Conservation (phyloP, 2,329 filamentous ascomycete genomes). For the Didymella lethalis region DNA sequence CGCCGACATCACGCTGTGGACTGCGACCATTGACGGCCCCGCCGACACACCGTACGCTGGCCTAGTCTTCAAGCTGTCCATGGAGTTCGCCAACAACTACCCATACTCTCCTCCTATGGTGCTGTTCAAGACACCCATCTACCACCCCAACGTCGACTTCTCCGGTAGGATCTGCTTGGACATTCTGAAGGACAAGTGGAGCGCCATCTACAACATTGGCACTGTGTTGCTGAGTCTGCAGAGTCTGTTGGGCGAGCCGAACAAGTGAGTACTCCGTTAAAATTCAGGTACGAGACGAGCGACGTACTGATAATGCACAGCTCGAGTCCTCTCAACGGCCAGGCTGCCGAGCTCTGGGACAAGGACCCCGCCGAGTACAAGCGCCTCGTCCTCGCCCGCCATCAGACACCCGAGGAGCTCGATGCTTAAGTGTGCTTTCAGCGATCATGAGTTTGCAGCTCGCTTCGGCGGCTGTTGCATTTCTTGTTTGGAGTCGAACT, state of each 20-base stretch:
- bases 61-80: constrained; percentile 89
- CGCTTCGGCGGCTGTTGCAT: constrained; percentile 1
- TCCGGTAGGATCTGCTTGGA: constrained; percentile 96
- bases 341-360: constrained; percentile 96
- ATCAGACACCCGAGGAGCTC: constrained; percentile 60
- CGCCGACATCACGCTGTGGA: constrained; percentile 86
- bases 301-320: constrained; percentile 57
- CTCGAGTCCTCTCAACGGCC: constrained; percentile 91
- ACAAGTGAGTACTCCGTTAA: constrained; percentile 75
- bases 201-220: constrained; percentile 94
- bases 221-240: constrained; percentile 92
- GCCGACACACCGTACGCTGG: constrained; percentile 89
- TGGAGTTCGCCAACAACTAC: constrained; percentile 90
- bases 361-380: constrained; percentile 87
- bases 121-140: constrained; percentile 97
- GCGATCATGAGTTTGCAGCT: neutral
- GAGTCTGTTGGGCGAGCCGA: constrained; percentile 93
- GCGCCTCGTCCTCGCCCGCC: constrained; percentile 70
- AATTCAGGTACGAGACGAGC: too few relatives aligned
- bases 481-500: constrained; percentile 5
- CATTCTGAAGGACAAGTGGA: constrained; percentile 99
- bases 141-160: constrained; percentile 99
- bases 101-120: constrained; percentile 91
- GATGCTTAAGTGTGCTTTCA: constrained; percentile 27
- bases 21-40: constrained; percentile 90